Evolutionary conservation across 2,329 filamentous ascomycete genomes (phyloP), one percentile per base, ranked within the genome.

Genomic region (Fusarium sp.): DNA sequence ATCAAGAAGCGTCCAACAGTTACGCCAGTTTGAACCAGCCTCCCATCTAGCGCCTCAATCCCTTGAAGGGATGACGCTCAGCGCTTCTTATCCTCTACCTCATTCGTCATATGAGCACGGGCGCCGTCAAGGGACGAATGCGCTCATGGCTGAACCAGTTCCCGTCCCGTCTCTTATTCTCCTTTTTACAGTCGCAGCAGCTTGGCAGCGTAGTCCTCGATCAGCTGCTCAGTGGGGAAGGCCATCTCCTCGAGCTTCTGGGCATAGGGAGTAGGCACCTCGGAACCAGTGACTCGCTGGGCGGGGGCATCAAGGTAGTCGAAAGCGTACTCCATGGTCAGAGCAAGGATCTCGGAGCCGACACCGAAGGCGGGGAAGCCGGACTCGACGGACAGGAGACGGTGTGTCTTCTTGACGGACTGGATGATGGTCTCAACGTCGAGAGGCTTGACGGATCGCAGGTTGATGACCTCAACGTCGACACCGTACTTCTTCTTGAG

Each of bases 401-500:
- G 94, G 83, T 94, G 93, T 20, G 97, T 99, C 93, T 99, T 99
- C 94, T 99, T 98, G 83, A 99, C 92, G 14, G 95, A 98, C 85
- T 97, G 95, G 85, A 98, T 89, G 81, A 99, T 98, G 77, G 95
- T 90, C 85, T 98, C 95, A 69, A 99, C 90, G 81, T 99, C 97
- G 77, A 99, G 90, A 50, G 97, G 97, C 90, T 98, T 99, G 87
- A 99, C 88, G 78, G 95, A 98, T 81, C 97, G 95, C 82, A 99
- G 92, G 89, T 99, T 99, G 90, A 99, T 93, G 75, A 99, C 97
- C 87, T 99, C 97, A 65, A 91, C 93, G 79, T 98, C 96, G 69
- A 98, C 92, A 72, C 97, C 97, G 85, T 98, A 98, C 84, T 98
- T 97, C 88, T 94, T 92, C 91, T 98, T 97, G 75, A 99, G 90